phyloP scores from a whole-genome alignment of 331 rosid genomes.

The Phaseolus coccineus region DNA sequence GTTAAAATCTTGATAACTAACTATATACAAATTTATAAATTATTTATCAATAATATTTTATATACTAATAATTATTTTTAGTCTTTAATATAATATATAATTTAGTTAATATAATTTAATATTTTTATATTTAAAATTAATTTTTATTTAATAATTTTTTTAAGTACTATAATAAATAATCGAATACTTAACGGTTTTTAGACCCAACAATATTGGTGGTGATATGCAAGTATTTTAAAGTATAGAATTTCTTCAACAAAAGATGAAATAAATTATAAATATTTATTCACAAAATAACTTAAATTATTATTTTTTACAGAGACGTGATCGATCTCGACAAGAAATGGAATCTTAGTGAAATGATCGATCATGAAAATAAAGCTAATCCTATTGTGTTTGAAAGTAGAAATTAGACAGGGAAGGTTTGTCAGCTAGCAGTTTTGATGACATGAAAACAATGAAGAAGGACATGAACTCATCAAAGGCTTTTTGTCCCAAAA shows the following conservation, averaged over 20 bases:
- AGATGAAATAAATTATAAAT: background rate
- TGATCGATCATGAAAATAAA: background rate
- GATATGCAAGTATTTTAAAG: no score
- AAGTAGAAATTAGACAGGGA: background rate
- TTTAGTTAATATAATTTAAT: no score
- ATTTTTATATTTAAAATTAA: no score
- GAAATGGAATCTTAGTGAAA: constrained; percentile 6
- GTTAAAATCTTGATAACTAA: no score
- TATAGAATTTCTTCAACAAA: background rate
- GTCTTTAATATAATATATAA: no score
- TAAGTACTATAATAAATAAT: no score
- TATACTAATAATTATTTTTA: no score
- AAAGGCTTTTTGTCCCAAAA: background rate
- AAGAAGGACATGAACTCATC: background rate
- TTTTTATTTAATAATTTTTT: no score
- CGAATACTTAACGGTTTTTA: no score
- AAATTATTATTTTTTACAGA: background rate
- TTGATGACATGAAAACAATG: background rate
- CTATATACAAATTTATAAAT: no score
- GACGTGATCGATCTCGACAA: background rate
- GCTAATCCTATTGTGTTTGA: background rate
- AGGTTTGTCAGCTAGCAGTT: background rate
- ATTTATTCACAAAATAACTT: background rate
- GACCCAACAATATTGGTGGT: no score
- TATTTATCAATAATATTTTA: no score